Evolutionary conservation across 1,139 yeast species (phyloP).

Genomic region (Sugiyamaella castrensis): DNA sequence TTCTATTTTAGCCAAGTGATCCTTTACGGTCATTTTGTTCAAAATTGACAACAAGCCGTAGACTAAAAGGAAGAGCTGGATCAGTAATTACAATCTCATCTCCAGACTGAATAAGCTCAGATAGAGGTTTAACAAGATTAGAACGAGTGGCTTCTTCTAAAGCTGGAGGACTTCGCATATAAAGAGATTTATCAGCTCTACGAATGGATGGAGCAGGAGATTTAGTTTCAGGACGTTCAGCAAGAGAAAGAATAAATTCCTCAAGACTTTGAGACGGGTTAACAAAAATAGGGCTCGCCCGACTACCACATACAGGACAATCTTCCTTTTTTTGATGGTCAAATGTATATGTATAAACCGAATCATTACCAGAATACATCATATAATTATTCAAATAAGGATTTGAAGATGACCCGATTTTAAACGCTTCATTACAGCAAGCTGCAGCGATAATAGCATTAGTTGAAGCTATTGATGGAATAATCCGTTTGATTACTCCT

Average conservation of each 20-base stretch:
- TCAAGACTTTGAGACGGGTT: conserved; percentile 43
- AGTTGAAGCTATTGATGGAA: conserved; percentile 93
- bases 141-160: conserved; percentile 50
- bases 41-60: conserved; percentile 33
- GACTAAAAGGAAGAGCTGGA: conserved; percentile 49
- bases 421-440: conserved; percentile 85
- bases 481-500: conserved; percentile 88
- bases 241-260: conserved; percentile 46
- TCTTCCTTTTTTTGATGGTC: conserved; percentile 55
- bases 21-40: background rate
- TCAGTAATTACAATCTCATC: conserved; percentile 61
- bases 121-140: conserved; percentile 44
- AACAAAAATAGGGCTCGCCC: conserved; percentile 32
- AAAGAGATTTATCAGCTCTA: conserved; percentile 44
- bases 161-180: conserved; percentile 51
- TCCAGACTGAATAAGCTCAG: conserved; percentile 41
- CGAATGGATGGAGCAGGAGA: conserved; percentile 53
- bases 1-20: background rate
- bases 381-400: conserved; percentile 74
- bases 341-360: conserved; percentile 72
- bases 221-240: conserved; percentile 39
- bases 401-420: conserved; percentile 65
- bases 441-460: conserved; percentile 91
- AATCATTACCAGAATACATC: conserved; percentile 82
- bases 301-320: conserved; percentile 74